Conservation (phyloP, 2,329 filamentous ascomycete genomes). For the Graphium sp. region DNA sequence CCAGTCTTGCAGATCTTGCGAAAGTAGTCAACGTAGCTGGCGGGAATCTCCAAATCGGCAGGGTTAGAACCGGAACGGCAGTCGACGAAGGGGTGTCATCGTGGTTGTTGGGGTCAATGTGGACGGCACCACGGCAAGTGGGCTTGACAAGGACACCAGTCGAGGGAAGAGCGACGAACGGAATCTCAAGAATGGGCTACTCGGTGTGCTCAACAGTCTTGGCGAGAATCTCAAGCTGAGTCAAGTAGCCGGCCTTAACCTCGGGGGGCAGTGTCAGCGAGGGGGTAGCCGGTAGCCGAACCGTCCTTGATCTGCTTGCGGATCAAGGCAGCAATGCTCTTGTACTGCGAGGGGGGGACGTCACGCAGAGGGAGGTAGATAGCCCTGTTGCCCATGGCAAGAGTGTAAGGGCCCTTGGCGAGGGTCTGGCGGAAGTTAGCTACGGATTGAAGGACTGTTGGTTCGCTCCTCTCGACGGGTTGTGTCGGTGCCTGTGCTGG, state of each 20-base stretch:
- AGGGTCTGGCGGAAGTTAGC: constrained; percentile 13
- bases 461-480: too few species aligned
- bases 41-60: constrained; percentile 16
- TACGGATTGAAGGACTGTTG: too few species aligned
- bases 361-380: constrained; percentile 12
- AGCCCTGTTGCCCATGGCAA: constrained; percentile 14
- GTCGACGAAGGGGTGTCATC: constrained; percentile 14
- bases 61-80: constrained; percentile 17
- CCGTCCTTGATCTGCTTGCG: constrained; percentile 9
- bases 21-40: constrained; percentile 13
- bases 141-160: constrained; percentile 13
- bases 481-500: too few species aligned
- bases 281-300: constrained; percentile 8
- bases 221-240: constrained; percentile 11
- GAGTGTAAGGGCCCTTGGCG: constrained; percentile 17
- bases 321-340: constrained; percentile 9
- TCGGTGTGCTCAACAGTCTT: constrained; percentile 11
- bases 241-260: constrained; percentile 10
- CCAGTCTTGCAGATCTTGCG: constrained; percentile 11
- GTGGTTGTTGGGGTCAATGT: constrained; percentile 8
- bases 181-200: constrained; percentile 13
- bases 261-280: constrained; percentile 5
- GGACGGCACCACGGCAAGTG: constrained; percentile 16
- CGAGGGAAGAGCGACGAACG: constrained; percentile 10
- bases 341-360: constrained; percentile 6